Percentiles rank a stretch among this genome's conserved stretches.
Conservation (phyloP, 2,329 filamentous ascomycete genomes). For the Colletotrichum costaricense region DNA sequence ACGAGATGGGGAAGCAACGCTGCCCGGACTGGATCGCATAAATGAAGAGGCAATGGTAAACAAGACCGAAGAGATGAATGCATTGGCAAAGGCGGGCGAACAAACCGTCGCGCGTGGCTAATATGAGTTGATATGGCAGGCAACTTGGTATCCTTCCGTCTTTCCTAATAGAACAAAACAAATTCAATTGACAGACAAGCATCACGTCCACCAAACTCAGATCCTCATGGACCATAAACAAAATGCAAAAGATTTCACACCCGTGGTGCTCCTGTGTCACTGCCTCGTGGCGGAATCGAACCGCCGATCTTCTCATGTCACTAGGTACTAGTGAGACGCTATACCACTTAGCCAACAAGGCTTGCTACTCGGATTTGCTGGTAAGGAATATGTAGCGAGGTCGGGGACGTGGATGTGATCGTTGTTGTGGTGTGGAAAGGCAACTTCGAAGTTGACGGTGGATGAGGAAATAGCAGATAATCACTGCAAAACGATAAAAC, state of each 20-base stretch:
- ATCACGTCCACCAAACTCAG: too few relatives aligned
- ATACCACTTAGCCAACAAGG: conserved; percentile 39
- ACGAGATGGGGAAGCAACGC: conserved; percentile 43
- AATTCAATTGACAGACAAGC: too few relatives aligned
- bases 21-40: too few relatives aligned
- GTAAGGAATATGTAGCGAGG: background rate
- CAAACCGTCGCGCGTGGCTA: too few relatives aligned
- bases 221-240: background rate
- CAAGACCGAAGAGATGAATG: too few relatives aligned
- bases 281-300: conserved; percentile 38
- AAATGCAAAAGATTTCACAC: background rate
- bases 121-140: too few relatives aligned
- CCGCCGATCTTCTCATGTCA: conserved; percentile 37
- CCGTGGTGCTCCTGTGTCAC: accelerated
- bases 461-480: too few relatives aligned
- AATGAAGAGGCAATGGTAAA: too few relatives aligned
- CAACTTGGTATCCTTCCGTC: too few relatives aligned
- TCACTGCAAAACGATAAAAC: background rate
- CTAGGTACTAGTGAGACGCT: conserved; percentile 37
- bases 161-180: too few relatives aligned
- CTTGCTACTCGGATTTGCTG: accelerated
- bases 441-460: background rate
- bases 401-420: background rate
- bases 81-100: too few relatives aligned
- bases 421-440: background rate